Evolutionary conservation across 1,284 basidiomycete species (phyloP).

Genomic region (Puccinia coronata): DNA sequence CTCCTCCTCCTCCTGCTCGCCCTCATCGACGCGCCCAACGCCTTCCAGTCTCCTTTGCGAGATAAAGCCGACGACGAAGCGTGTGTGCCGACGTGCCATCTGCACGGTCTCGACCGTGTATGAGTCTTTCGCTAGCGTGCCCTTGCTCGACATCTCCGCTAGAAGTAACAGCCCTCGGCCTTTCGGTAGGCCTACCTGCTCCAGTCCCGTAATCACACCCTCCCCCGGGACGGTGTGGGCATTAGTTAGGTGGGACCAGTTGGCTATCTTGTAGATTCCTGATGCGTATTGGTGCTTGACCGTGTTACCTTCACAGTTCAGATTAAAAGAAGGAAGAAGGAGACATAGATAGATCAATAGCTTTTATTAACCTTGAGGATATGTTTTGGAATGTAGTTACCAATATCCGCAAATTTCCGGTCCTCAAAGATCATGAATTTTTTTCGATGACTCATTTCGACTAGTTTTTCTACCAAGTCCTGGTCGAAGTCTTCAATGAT

Average conservation of each 20-base stretch:
- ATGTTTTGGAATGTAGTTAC: slow-evolving; percentile 61
- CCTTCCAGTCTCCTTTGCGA: slow-evolving; percentile 66
- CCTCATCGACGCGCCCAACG: slow-evolving; percentile 50
- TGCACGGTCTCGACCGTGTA: slow-evolving; percentile 84
- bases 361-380: too few species aligned
- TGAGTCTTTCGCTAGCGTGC: slow-evolving; percentile 76
- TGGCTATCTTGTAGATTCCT: slow-evolving; percentile 89
- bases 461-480: slow-evolving; percentile 71
- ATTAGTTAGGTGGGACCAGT: slow-evolving; percentile 96
- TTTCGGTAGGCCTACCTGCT: slow-evolving; percentile 78
- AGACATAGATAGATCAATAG: too few species aligned
- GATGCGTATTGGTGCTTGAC: slow-evolving; percentile 91
- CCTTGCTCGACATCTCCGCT: slow-evolving; percentile 93
- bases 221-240: slow-evolving; percentile 89
- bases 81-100: slow-evolving; percentile 76
- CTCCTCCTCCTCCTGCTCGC: background rate
- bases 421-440: slow-evolving; percentile 99
- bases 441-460: slow-evolving; percentile 73
- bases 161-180: slow-evolving; percentile 85
- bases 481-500: slow-evolving; percentile 88
- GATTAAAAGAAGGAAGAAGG: too few species aligned
- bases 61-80: slow-evolving; percentile 95
- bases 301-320: slow-evolving; percentile 99
- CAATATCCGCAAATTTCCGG: slow-evolving; percentile 98
- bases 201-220: slow-evolving; percentile 83